A percentile compares a stretch with the other conserved stretches of the same genome.
These are phyloP conservation scores for Alternaria dauci DNA, from an alignment of 2,329 filamentous ascomycete species.

Conservation along the genomic window DNA sequence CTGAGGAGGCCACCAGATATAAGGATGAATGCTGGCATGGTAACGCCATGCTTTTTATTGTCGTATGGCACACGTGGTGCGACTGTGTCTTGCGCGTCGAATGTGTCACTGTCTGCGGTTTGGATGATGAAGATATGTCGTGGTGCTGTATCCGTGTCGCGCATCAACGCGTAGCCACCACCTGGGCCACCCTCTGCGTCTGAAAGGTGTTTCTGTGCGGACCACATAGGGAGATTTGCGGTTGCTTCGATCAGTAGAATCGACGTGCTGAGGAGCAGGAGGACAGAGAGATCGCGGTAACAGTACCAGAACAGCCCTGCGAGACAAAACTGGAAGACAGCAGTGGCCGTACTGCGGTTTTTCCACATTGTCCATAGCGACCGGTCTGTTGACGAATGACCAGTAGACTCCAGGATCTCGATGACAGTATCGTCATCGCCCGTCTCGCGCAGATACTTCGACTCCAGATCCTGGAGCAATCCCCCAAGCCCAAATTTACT, in stretches of 20 bases:
- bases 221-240: background rate
- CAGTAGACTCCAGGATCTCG: background rate
- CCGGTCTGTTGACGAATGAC: background rate
- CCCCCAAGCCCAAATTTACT: background rate
- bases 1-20: background rate
- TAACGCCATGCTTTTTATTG: background rate
- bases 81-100: background rate
- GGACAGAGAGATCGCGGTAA: background rate
- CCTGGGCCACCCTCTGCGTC: background rate
- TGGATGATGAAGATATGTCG: background rate
- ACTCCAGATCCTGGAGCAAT: background rate
- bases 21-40: background rate
- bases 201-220: background rate
- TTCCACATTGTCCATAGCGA: background rate
- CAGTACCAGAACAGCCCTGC: background rate
- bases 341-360: background rate
- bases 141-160: background rate
- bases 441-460: background rate
- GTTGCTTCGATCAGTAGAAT: background rate
- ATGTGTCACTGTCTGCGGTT: background rate
- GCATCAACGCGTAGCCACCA: background rate
- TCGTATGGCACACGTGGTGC: background rate
- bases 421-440: background rate
- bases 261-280: background rate
- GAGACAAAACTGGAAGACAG: background rate